These are phyloP conservation scores for Nakazawaea siamensis DNA, from an alignment of 805 yeast genomes.

Conservation along the genomic window DNA sequence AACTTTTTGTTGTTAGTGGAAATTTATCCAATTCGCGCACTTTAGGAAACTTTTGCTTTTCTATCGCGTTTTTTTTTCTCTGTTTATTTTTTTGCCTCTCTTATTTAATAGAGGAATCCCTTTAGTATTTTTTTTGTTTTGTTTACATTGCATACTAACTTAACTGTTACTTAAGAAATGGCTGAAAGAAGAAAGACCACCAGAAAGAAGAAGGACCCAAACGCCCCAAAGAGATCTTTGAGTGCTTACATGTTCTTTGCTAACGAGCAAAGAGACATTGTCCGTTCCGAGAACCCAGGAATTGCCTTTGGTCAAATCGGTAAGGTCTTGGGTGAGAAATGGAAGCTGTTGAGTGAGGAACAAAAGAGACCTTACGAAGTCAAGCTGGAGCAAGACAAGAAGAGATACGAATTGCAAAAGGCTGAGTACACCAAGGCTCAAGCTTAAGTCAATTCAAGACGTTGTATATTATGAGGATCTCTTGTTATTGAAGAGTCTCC, in stretches of 20 bases:
- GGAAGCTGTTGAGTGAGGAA: slow-evolving; percentile 83
- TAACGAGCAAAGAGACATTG: slow-evolving; percentile 92
- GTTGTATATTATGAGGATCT: too few species aligned
- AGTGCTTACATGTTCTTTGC: slow-evolving; percentile 99
- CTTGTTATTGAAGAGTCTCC: too few species aligned
- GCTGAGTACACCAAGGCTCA: slow-evolving; percentile 55
- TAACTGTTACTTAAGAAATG: slow-evolving; percentile 14
- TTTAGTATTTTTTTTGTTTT: not conserved
- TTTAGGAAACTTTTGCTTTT: not conserved
- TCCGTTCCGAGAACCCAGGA: slow-evolving; percentile 95
- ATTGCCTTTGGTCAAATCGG: slow-evolving; percentile 94
- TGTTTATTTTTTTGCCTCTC: not conserved
- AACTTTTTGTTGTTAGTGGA: too few species aligned
- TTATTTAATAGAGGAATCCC: too few species aligned
- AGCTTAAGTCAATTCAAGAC: slow-evolving; percentile 7
- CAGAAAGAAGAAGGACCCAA: slow-evolving; percentile 63
- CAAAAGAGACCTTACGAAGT: slow-evolving; percentile 87
- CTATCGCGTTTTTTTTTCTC: not conserved
- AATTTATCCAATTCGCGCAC: not conserved
- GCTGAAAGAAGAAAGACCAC: slow-evolving; percentile 20
- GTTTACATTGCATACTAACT: slow-evolving; percentile 3
- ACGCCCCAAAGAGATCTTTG: slow-evolving; percentile 97
- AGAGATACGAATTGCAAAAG: slow-evolving; percentile 95
- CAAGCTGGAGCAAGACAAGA: slow-evolving; percentile 93
- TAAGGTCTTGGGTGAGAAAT: slow-evolving; percentile 87